Conservation (phyloP, 2,329 filamentous ascomycete genomes). For the Herpotrichia juniperi region DNA sequence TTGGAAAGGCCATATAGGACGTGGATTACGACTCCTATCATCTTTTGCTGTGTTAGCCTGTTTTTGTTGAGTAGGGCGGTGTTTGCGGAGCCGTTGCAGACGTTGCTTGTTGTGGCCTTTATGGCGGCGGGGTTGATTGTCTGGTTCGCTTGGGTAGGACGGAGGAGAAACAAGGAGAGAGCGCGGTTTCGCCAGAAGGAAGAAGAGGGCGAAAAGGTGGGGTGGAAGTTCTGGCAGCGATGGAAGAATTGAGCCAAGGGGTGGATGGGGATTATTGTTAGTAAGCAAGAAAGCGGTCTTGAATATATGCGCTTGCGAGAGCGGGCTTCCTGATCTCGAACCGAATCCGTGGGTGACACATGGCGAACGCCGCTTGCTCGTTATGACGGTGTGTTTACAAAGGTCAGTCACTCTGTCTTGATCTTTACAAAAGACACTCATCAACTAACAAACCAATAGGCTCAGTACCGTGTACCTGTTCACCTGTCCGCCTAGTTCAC, state of each 20-base stretch:
- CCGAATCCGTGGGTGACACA: too few species aligned
- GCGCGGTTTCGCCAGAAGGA: conserved; percentile 27
- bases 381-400: too few species aligned
- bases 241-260: conserved; percentile 47
- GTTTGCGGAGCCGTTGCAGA: conserved; percentile 90
- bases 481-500: too few species aligned
- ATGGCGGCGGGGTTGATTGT: conserved; percentile 83
- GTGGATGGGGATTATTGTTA: not conserved
- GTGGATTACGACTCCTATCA: conserved; percentile 96
- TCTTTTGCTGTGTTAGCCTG: conserved; percentile 96
- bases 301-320: too few species aligned
- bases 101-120: conserved; percentile 83
- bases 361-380: too few species aligned
- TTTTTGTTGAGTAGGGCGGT: conserved; percentile 89
- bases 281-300: too few species aligned
- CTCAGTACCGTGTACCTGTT: too few species aligned
- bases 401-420: too few species aligned
- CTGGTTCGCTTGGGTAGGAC: conserved; percentile 84
- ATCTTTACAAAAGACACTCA: too few species aligned
- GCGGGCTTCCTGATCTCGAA: too few species aligned
- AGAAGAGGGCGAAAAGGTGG: conserved; percentile 26
- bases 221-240: conserved; percentile 52
- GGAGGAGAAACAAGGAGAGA: conserved; percentile 43
- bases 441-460: too few species aligned
- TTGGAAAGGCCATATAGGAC: conserved; percentile 91